Conservation (phyloP, 228 moss, liverwort and hornwort species). For the Sphagnum fallax region DNA sequence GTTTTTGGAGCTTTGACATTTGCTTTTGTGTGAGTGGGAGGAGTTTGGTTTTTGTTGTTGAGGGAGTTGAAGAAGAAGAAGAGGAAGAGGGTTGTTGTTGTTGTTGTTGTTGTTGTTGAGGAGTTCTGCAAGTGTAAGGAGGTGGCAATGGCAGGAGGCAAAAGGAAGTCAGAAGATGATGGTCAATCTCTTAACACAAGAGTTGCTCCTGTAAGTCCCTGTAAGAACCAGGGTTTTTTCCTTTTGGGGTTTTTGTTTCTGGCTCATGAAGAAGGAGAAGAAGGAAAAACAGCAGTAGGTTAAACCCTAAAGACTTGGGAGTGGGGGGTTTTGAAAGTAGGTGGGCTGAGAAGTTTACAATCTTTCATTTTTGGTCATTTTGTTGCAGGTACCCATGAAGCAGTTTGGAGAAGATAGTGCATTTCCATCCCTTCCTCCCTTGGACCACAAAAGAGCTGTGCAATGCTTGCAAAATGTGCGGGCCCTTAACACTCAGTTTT, state of each 20-base stretch:
- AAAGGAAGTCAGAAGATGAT: conserved; percentile 6
- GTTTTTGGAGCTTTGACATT: too few species aligned
- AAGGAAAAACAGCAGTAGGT: neutral
- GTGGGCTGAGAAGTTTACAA: neutral
- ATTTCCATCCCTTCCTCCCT: neutral
- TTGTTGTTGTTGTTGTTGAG: too few species aligned
- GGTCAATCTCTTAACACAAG: neutral
- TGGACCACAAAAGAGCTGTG: conserved; percentile 3
- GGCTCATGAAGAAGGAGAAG: neutral
- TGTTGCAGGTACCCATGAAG: neutral
- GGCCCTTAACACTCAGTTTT: conserved; percentile 10
- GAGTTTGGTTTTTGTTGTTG: too few species aligned
- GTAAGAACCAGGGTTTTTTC: neutral
- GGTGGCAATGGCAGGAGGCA: conserved; percentile 8
- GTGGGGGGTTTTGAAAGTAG: neutral
- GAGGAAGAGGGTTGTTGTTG: too few species aligned
- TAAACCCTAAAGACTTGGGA: neutral
- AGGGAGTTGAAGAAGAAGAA: too few species aligned
- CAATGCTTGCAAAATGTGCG: conserved; percentile 7
- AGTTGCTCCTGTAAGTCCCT: neutral
- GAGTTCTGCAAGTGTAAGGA: neutral
- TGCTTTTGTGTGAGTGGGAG: too few species aligned
- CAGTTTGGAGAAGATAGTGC: neutral
- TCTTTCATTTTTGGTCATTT: neutral
- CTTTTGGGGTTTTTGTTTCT: neutral